Conservation (phyloP, 345 rosid species). For the Euphorbia lathyris region DNA sequence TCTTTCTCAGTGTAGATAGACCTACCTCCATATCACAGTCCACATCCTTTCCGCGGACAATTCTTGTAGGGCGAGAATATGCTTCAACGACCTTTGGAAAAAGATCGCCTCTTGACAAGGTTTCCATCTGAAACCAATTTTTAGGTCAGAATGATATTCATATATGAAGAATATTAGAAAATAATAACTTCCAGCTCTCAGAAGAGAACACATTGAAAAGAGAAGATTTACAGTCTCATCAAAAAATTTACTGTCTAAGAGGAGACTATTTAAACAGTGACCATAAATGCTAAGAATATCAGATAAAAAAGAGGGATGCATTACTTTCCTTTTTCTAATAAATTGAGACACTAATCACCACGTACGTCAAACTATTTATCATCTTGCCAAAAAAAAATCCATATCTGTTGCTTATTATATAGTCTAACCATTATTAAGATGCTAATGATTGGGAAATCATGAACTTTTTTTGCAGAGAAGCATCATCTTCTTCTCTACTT, state of each 20-base stretch:
- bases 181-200: neutral
- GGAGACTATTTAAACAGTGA: neutral
- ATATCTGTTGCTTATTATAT: neutral
- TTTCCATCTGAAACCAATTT: conserved; percentile 57
- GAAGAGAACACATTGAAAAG: neutral
- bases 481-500: neutral
- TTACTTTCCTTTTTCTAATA: neutral
- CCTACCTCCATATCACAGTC: conserved; percentile 59
- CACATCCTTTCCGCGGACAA: conserved; percentile 81
- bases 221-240: neutral
- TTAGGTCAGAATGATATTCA: conserved; percentile 15
- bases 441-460: neutral
- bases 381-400: neutral
- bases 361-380: neutral
- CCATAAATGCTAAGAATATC: no score
- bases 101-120: conserved; percentile 52
- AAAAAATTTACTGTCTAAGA: neutral
- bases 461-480: neutral
- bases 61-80: conserved; percentile 93
- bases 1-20: neutral
- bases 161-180: neutral
- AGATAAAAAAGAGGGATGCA: neutral
- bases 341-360: neutral
- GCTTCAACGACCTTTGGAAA: conserved; percentile 83
- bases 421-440: neutral